Base-by-base conservation (phyloP, 2,329 filamentous ascomycete species). In the Clarireedia homoeocarpa region DNA sequence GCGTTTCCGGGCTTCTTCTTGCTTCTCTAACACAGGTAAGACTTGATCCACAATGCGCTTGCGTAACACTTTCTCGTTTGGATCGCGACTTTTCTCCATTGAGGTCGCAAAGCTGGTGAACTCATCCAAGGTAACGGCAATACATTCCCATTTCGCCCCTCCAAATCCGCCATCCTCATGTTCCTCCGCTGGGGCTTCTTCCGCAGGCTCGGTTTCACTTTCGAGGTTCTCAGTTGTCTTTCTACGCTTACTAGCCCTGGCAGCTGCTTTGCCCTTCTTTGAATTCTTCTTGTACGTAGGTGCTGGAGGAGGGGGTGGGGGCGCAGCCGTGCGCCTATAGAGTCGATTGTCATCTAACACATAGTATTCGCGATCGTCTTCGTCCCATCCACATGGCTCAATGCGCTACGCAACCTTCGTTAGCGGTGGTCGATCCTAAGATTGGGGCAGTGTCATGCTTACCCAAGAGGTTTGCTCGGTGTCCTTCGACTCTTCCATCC, bases 341-440 rank as follows among this genome's bases (percentile, higher is more conserved):
- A 99, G 77, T 60, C 94, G 83, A 65, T 96, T 95, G 69, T 99
- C 94, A 65, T 97, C 92, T 3, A 99, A 80, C 3, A 97, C 85
- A 67, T 87, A 95, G 69, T 97, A 95, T 38, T 84, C 85, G 39
- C 90, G 85, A 61, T 95, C 91, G 48, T 96, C 79, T 23, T 83
- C 79, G 70, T 99, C 94, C 84, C 90, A 97, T 9, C 94, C 94
- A 60, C 87, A 85, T 0, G 88, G 86, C 66, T 92, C 88, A 62
- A 94, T 90, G 58, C 84, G 77, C 84, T 86, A 53, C 55, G 15
- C 27, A 4, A 20, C 36, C 20, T 15, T n/a, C 49, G 30, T 66
- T 56, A 67, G 59, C 39, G 6, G n/a, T 7, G 12, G 23, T 26
- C 6, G 34, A 55, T 39, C 12, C 39, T 15, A 23, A n/a, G 24